Evolutionary conservation across 2,329 filamentous ascomycete genomes (phyloP), one percentile per base, ranked within the genome.

Genomic region (Teratosphaeriaceae sp.): DNA sequence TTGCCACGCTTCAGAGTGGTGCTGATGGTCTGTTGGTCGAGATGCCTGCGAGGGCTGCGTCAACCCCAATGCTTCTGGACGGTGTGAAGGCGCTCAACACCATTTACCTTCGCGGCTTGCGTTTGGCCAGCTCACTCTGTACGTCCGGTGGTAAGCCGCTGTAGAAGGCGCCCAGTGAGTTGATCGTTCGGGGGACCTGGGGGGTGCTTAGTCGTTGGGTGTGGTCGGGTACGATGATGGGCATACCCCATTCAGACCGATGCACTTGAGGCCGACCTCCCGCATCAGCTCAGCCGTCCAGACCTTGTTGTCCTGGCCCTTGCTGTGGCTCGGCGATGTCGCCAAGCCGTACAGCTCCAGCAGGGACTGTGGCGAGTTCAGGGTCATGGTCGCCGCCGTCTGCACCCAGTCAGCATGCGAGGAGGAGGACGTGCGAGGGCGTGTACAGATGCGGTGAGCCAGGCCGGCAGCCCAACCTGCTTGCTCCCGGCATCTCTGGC

Each of bases 331-430:
- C 15, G 46, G 30, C 5, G 58, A 49, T 3, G 64, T 61, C 6
- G 63, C 67, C 16, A 69, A 55, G 36, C 73, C 58, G 65, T 80
- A 81, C 11, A 89, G 74, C 18, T 75, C 65, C 3, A 77, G 67
- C 51, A 90, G 76, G 2, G 85, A 84, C 44, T 85, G 82, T 19
- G 86, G 86, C 1, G 85, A 88, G 69, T 94, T 92, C 71, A 92
- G 79, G 1, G 87, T 92, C 68, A 90, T 85, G 1, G 85, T 88
- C 15, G 86, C 82, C 23, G 86, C 87, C 1, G 86, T 84, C 81
- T 87, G 22, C 24, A 11, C 7, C 7, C 7, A 11, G 16, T 42
- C 21, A 36, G 30, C 29, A 7, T 12, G 8, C 7, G 5, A 7
- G 9, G 5, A 4, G 21, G 23, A 21, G 21, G 6, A 2, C 69